Evolutionary conservation across 2,329 filamentous ascomycete species (phyloP), one percentile per base, ranked within the genome.

Genomic region (Ophiostoma ulmi): DNA sequence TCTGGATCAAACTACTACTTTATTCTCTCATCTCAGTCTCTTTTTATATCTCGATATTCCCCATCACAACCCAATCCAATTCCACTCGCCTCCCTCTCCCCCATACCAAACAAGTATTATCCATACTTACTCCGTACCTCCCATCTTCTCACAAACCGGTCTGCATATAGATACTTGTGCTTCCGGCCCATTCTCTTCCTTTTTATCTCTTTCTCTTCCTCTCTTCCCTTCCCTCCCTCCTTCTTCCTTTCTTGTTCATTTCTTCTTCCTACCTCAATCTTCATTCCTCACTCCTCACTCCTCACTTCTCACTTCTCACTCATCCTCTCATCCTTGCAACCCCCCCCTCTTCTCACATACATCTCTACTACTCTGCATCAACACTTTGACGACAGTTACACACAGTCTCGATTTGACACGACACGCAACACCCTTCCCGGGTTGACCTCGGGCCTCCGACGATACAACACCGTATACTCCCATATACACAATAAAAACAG

Each of bases 121-220:
- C 58, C 26, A 63, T 35, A 63, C 58, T n/a, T 58, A 22, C 52
- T 58, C 52, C 52, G 52, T 26, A 58, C 26, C 52, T 17, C 58
- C 58, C 58, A 63, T 63, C 58, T 63, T 63, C 11, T 35, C 31
- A 26, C 58, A 35, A n/a, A 35, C 58, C 31, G 58, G 58, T 63
- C 13, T 63, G 31, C 58, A 63, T 63, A 63, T 63, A 63, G 58
- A 63, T 31, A 63, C 58, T 63, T 36, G 58, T 63, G 26, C 58
- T 63, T 36, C 26, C 58, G 58, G 58, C 58, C 31, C 35, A 11
- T 64, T 64, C 3, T 64, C 35, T 38, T n/a, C 10, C 35, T 31
- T 3, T 31, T 20, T 14, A n/a, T 64, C 14, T 14, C 58, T 35
- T 55, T 11, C 39, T 41, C 48, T 22, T 14, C 11, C 52, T 22